Evolutionary conservation across 805 yeast genomes (phyloP).

Genomic region (Ogataea parapolymorpha): DNA sequence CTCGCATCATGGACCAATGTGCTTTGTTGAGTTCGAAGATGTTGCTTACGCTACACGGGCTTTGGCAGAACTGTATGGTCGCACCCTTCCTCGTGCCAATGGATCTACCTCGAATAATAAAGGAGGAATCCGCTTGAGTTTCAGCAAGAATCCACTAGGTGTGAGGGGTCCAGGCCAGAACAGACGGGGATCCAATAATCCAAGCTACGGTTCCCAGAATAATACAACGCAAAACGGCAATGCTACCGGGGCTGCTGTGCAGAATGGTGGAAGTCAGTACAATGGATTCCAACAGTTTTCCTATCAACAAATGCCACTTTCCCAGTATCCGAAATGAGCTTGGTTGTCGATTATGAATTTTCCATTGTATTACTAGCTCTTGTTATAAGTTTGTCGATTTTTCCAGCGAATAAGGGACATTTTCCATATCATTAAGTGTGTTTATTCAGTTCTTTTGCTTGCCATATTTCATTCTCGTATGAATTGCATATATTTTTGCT

Average conservation of each 20-base stretch:
- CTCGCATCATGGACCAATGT: constrained; percentile 91
- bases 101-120: constrained; percentile 44
- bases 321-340: constrained; percentile 22
- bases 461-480: constrained; percentile 9
- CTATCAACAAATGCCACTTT: constrained; percentile 23
- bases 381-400: constrained; percentile 10
- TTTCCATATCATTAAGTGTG: constrained; percentile 7
- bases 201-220: constrained; percentile 14
- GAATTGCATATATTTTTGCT: constrained; percentile 19
- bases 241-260: constrained; percentile 8
- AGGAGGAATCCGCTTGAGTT: constrained; percentile 92
- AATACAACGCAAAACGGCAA: constrained; percentile 12
- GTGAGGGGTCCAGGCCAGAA: constrained; percentile 65
- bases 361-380: constrained; percentile 12
- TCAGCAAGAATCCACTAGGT: constrained; percentile 95
- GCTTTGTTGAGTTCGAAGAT: constrained; percentile 98
- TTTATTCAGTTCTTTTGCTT: constrained; percentile 10
- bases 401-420: constrained; percentile 5
- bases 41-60: constrained; percentile 92
- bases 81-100: constrained; percentile 79
- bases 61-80: constrained; percentile 88
- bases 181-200: constrained; percentile 26
- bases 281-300: constrained; percentile 19
- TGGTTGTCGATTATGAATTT: not conserved
- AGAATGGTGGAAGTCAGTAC: constrained; percentile 7